These are phyloP conservation scores for Corylus heterophylla DNA, from an alignment of 306 rosid genomes.

Conservation along the genomic window DNA sequence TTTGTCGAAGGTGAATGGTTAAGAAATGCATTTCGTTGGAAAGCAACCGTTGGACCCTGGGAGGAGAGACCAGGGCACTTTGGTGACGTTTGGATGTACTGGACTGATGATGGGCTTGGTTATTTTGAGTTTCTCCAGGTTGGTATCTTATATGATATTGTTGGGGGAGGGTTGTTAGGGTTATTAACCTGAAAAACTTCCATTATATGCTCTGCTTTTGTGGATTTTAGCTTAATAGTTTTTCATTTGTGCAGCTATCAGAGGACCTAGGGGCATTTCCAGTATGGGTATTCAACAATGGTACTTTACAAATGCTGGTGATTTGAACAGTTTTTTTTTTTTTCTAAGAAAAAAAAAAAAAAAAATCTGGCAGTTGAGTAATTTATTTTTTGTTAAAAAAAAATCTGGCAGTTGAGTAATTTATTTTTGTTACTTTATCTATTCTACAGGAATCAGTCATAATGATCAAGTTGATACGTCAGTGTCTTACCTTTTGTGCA, in stretches of 20 bases:
- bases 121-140: conserved; percentile 94
- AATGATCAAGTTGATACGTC: conserved; percentile 66
- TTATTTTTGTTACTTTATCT: conserved; percentile 27
- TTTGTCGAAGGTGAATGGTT: conserved; percentile 94
- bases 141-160: conserved; percentile 24
- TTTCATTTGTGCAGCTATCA: conserved; percentile 58
- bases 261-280: conserved; percentile 83
- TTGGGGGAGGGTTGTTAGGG: not conserved
- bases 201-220: not conserved
- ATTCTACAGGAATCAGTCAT: conserved; percentile 75
- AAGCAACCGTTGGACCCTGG: conserved; percentile 86
- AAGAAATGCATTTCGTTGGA: conserved; percentile 98
- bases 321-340: conserved; percentile 7
- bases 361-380: not conserved
- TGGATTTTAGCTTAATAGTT: not conserved
- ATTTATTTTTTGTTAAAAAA: not conserved
- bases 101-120: conserved; percentile 99
- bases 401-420: not conserved
- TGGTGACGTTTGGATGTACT: conserved; percentile 97
- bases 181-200: conserved; percentile 3
- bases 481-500: conserved; percentile 64
- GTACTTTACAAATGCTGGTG: conserved; percentile 37
- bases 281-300: conserved; percentile 95
- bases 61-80: conserved; percentile 98
- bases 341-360: not conserved